A percentile compares a stretch with the other conserved stretches of the same genome.
Evolutionary conservation across 2,329 filamentous ascomycete genomes (phyloP).

Genomic region (Gyromitra esculenta): DNA sequence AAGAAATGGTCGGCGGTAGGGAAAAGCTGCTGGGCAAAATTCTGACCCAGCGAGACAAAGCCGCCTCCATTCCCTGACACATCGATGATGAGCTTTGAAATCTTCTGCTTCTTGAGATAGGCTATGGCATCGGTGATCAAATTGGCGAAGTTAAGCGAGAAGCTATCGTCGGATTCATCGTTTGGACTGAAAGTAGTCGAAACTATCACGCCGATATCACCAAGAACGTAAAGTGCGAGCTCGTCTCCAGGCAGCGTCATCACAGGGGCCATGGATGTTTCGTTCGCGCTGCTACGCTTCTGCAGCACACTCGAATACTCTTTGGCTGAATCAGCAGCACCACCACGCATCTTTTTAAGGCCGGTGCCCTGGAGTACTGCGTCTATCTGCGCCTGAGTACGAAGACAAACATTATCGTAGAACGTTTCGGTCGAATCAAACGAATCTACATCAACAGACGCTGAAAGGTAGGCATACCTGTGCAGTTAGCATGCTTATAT

Average conservation of each 20-base stretch:
- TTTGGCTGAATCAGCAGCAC: not conserved
- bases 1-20: slow-evolving; percentile 63
- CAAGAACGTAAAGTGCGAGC: slow-evolving; percentile 32
- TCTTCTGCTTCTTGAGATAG: slow-evolving; percentile 63
- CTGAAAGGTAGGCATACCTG: slow-evolving; percentile 15
- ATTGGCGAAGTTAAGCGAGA: slow-evolving; percentile 62
- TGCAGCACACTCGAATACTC: not conserved
- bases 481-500: not conserved
- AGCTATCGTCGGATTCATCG: slow-evolving; percentile 56
- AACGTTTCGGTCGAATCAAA: slow-evolving; percentile 44
- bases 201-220: slow-evolving; percentile 46
- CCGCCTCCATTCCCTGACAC: slow-evolving; percentile 71
- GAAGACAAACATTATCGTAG: slow-evolving; percentile 39
- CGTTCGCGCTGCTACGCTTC: slow-evolving; percentile 7
- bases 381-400: slow-evolving; percentile 6
- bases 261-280: not conserved
- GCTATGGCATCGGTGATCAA: slow-evolving; percentile 65
- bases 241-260: not conserved
- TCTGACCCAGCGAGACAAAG: slow-evolving; percentile 63
- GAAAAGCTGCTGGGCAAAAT: slow-evolving; percentile 68
- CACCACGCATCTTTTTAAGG: not conserved
- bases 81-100: slow-evolving; percentile 70
- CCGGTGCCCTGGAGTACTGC: not conserved
- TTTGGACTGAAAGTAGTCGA: not conserved
- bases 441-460: slow-evolving; percentile 3